Base-by-base conservation (phyloP, 371 early-diverging fungal species). In the Funneliformis caledonium region DNA sequence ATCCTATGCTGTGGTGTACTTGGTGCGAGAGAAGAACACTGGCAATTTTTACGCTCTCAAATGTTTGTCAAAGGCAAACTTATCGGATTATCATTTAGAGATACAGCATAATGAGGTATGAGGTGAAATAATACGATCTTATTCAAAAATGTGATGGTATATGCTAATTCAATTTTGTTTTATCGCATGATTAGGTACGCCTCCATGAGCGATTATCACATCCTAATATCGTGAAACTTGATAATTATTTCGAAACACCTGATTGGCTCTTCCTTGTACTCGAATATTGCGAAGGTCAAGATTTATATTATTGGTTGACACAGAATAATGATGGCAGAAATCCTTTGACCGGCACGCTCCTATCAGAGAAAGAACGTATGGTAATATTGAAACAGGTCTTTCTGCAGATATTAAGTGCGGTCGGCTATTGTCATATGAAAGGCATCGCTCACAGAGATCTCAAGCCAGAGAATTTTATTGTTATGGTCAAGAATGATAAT, bases 391-490 rank as follows among this genome's bases (percentile, higher is more conserved):
- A 92, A 62, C 83, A 89, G 33, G 86, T 96, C 64, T 95, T 97
- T 85, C 83, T 91, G 72, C 95, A 97, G 82, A 94, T 96, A 78
- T 85, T 94, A 37, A 92, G 92, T 72, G 96, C 96, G 0, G 94
- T 97, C 1, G 84, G 89, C 11, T 91, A 93, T 87, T 93, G 94
- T 81, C 97, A 97, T 83, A 83, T 88, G 16, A 89, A 88, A 70
- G 92, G 93, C 64, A 87, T 96, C 43, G 93, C 92, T 80, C 97
- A 97, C 86, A 93, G 97, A 72, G 97, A 97, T 83, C 83, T 97
- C 74, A 97, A 97, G 83, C 97, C 97, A 12, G 97, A 97, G 85
- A 97, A 97, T 87, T 92, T 96, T 82, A 88, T 96, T 72, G 85
- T 96, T 62, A 86, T 86, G 50, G 83, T 84, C 8, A 76, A 76